phyloP scores from a whole-genome alignment of 2,329 filamentous ascomycete genomes.

The Blastomyces emzantsi region DNA sequence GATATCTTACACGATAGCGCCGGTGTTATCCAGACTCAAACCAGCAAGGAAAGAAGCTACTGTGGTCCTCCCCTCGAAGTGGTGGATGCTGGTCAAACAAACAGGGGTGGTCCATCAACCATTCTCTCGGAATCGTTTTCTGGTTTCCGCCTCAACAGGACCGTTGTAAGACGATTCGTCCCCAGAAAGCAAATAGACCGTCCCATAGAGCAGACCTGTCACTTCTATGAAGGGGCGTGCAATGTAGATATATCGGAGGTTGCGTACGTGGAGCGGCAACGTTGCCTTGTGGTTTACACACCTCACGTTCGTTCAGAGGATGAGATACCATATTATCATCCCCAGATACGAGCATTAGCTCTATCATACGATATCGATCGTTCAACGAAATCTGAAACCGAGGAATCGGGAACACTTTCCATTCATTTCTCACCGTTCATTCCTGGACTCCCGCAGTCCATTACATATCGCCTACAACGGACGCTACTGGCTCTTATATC shows the following conservation, averaged over 20 bases:
- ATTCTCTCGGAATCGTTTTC: slow-evolving; percentile 20
- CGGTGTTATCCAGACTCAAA: slow-evolving; percentile 26
- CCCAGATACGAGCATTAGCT: slow-evolving; percentile 61
- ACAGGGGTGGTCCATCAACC: slow-evolving; percentile 13
- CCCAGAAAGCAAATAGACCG: slow-evolving; percentile 74
- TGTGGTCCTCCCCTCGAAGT: slow-evolving; percentile 7
- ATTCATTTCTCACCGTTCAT: slow-evolving; percentile 46
- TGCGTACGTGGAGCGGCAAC: slow-evolving; percentile 4
- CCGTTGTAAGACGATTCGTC: slow-evolving; percentile 66
- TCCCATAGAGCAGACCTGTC: slow-evolving; percentile 72
- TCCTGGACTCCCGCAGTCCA: slow-evolving; percentile 22
- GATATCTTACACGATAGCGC: slow-evolving; percentile 51
- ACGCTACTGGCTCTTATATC: slow-evolving; percentile 31
- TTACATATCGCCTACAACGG: slow-evolving; percentile 32
- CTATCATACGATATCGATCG: slow-evolving; percentile 55
- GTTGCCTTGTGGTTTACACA: slow-evolving; percentile 59
- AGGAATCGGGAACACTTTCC: slow-evolving; percentile 35
- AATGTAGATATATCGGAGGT: slow-evolving; percentile 27
- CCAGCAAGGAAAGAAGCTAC: slow-evolving; percentile 25
- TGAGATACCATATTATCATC: slow-evolving; percentile 81
- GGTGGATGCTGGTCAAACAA: slow-evolving; percentile 4
- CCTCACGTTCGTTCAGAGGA: slow-evolving; percentile 57
- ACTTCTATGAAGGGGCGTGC: slow-evolving; percentile 47
- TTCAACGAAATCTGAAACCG: slow-evolving; percentile 23
- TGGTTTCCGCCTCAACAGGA: slow-evolving; percentile 44